Conservation (phyloP, 305 asterid species). For the Fraxinus sp. region DNA sequence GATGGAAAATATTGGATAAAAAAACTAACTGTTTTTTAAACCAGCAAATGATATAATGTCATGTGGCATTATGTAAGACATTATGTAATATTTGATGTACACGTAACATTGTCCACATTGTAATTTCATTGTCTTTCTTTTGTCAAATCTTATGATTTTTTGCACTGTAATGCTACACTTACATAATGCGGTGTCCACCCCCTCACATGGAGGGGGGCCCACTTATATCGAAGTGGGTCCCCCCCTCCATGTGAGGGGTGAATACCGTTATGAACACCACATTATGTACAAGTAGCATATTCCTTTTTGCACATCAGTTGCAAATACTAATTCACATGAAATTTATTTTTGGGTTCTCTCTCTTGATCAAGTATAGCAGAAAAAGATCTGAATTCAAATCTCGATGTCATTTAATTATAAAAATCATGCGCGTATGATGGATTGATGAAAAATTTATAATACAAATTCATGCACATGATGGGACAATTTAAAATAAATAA, state of each 20-base stretch:
- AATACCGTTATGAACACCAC: no score
- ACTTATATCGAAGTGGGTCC: no score
- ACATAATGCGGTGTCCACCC: no score
- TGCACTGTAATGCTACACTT: no score
- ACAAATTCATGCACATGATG: not conserved
- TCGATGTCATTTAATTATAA: not conserved
- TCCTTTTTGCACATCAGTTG: not conserved
- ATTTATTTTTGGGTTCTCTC: not conserved
- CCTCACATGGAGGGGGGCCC: no score
- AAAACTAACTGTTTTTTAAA: no score
- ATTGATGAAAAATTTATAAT: not conserved
- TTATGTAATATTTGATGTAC: no score
- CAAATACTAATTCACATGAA: not conserved
- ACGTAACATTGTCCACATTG: not conserved
- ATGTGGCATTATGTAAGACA: no score
- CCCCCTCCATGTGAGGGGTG: no score
- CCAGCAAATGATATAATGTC: no score
- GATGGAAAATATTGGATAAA: no score
- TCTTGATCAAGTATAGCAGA: not conserved
- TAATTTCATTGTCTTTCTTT: conserved; percentile 6
- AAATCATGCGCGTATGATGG: not conserved
- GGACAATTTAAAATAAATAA: not conserved
- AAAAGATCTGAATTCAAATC: not conserved
- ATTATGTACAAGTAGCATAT: no score
- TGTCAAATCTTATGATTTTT: not conserved